Evolutionary conservation across 1,139 yeast species (phyloP).

Genomic region (Debaryomyces subglobosus): DNA sequence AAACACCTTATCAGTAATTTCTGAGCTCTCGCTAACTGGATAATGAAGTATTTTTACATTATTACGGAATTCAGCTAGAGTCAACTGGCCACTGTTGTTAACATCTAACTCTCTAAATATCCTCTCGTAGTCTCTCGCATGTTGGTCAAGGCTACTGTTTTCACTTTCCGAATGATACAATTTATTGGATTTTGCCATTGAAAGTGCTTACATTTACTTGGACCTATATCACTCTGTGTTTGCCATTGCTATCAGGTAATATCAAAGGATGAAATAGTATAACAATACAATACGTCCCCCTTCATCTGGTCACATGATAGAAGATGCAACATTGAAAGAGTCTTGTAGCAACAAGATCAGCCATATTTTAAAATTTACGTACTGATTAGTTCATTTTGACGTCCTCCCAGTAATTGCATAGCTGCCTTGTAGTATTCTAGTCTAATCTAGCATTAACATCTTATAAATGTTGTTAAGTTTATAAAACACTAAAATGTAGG

Average conservation of each 20-base stretch:
- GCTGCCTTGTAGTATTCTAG: not conserved
- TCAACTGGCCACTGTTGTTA: conserved; percentile 55
- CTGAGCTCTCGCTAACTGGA: conserved; percentile 68
- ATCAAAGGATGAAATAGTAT: no score
- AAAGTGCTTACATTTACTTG: no score
- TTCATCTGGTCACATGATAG: not conserved
- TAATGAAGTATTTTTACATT: conserved; percentile 60
- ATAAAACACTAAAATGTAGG: not conserved
- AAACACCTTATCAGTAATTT: conserved; percentile 58
- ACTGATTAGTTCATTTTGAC: not conserved
- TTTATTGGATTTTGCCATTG: not conserved
- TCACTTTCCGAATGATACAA: not conserved
- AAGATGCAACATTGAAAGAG: not conserved
- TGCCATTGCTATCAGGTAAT: not conserved
- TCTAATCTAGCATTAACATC: not conserved
- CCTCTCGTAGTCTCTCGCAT: conserved; percentile 26
- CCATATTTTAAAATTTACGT: not conserved
- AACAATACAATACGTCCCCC: not conserved
- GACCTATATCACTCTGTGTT: not conserved
- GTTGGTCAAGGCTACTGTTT: not conserved
- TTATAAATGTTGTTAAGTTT: not conserved
- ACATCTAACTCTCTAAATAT: conserved; percentile 55
- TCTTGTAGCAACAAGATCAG: not conserved
- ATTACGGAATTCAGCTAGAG: conserved; percentile 53
- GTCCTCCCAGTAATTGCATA: not conserved